These are phyloP conservation scores for Talaromyces atroroseus DNA, from an alignment of 2,329 filamentous ascomycete genomes.

Conservation along the genomic window DNA sequence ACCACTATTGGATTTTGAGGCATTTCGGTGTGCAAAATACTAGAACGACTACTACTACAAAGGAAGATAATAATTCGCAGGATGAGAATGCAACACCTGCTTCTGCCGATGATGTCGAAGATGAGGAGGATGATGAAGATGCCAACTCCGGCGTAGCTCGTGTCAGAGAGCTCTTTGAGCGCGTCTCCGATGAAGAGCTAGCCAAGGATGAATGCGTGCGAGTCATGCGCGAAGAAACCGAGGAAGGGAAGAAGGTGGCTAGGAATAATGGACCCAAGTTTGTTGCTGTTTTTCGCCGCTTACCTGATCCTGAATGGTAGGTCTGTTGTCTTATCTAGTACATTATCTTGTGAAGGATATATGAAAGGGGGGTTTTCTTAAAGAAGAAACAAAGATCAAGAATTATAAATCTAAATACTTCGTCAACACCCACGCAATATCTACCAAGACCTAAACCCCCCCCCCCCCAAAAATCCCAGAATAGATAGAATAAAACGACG, in stretches of 20 bases:
- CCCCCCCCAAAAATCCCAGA: too few relatives aligned
- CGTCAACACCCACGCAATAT: not conserved
- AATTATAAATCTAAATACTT: not conserved
- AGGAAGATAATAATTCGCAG: conserved; percentile 31
- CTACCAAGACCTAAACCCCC: not conserved
- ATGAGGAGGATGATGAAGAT: conserved; percentile 56
- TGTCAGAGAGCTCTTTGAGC: conserved; percentile 61
- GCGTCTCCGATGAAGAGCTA: conserved; percentile 55
- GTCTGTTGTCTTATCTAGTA: not conserved
- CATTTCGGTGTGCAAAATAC: conserved; percentile 55
- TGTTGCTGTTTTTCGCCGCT: conserved; percentile 77
- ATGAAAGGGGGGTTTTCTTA: not conserved
- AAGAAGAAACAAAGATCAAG: not conserved
- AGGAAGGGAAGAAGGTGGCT: conserved; percentile 95
- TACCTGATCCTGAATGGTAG: conserved; percentile 71
- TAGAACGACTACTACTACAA: not conserved
- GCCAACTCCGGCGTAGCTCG: conserved; percentile 61
- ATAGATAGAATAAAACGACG: too few relatives aligned
- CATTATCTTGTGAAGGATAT: not conserved
- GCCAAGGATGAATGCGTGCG: conserved; percentile 55
- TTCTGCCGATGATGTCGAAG: conserved; percentile 73
- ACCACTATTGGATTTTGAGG: conserved; percentile 88
- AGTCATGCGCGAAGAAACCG: conserved; percentile 70
- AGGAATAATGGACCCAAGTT: conserved; percentile 88
- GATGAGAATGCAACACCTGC: conserved; percentile 55